These are phyloP conservation scores for Hondaea fermentalgiana DNA, from an alignment of 108 stramenopile genomes.

Conservation along the genomic window DNA sequence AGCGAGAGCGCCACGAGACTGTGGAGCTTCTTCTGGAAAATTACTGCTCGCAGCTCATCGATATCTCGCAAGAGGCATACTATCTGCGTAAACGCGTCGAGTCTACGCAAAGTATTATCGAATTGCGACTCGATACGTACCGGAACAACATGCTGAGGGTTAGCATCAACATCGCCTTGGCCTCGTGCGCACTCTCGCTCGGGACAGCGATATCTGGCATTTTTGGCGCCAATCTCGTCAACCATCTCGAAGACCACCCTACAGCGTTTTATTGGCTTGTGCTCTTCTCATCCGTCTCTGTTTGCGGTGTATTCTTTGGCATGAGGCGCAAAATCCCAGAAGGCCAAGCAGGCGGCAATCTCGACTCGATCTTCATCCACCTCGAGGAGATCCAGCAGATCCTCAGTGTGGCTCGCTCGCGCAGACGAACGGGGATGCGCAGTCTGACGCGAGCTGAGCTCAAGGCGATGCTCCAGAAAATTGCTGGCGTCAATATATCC, in stretches of 20 bases:
- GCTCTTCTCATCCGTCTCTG: neutral
- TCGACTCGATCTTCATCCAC: neutral
- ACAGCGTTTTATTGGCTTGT: slow-evolving; percentile 10
- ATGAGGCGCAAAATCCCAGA: neutral
- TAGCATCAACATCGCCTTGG: neutral
- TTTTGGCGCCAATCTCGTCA: neutral
- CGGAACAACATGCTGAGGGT: slow-evolving; percentile 1
- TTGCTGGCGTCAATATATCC: neutral
- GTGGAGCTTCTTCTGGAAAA: neutral
- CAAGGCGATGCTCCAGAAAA: neutral
- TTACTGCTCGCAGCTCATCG: slow-evolving; percentile 11
- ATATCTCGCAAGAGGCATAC: neutral
- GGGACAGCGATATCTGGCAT: neutral
- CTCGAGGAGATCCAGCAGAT: slow-evolving; percentile 19
- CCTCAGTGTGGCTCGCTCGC: neutral
- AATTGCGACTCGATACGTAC: neutral
- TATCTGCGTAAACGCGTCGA: slow-evolving; percentile 15
- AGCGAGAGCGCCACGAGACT: neutral
- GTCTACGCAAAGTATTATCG: slow-evolving; percentile 6
- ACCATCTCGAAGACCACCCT: neutral
- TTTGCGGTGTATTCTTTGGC: neutral
- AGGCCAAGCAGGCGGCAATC: neutral
- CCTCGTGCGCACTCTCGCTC: neutral
- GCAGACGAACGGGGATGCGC: neutral
- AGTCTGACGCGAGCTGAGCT: neutral